phyloP scores from a whole-genome alignment of 1,284 basidiomycete genomes.

The Boletus semigastroideus region DNA sequence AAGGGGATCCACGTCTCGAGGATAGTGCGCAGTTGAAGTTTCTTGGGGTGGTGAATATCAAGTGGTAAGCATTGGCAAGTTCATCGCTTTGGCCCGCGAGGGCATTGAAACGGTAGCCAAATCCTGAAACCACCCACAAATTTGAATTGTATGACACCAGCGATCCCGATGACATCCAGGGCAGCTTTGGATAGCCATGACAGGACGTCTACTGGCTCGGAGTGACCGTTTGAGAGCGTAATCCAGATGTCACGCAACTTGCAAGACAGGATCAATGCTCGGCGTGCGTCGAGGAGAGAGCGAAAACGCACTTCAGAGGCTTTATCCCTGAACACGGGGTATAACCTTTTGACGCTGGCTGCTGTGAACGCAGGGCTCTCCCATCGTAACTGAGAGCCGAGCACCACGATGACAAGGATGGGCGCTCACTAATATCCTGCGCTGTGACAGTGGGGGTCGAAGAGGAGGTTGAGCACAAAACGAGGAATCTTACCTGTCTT shows the following conservation, averaged over 20 bases:
- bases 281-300: background rate
- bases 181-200: constrained; percentile 63
- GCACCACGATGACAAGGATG: background rate
- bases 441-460: constrained; percentile 25
- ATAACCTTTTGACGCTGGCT: constrained; percentile 52
- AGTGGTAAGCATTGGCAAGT: constrained; percentile 54
- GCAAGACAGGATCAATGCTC: background rate
- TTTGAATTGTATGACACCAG: constrained; percentile 41
- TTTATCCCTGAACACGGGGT: constrained; percentile 65
- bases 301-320: constrained; percentile 47
- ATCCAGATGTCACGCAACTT: constrained; percentile 53
- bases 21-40: constrained; percentile 53
- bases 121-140: constrained; percentile 38
- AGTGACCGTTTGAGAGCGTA: constrained; percentile 26
- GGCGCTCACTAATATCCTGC: constrained; percentile 39
- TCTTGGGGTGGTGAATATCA: constrained; percentile 52
- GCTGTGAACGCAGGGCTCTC: constrained; percentile 61
- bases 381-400: background rate
- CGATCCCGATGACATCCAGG: constrained; percentile 70
- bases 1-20: constrained; percentile 63
- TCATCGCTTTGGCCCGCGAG: constrained; percentile 48
- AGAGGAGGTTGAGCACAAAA: background rate
- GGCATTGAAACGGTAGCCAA: constrained; percentile 62
- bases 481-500: constrained; percentile 42
- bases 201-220: constrained; percentile 53